phyloP scores from a whole-genome alignment of 805 yeast species.

The Priceomyces carsonii region DNA sequence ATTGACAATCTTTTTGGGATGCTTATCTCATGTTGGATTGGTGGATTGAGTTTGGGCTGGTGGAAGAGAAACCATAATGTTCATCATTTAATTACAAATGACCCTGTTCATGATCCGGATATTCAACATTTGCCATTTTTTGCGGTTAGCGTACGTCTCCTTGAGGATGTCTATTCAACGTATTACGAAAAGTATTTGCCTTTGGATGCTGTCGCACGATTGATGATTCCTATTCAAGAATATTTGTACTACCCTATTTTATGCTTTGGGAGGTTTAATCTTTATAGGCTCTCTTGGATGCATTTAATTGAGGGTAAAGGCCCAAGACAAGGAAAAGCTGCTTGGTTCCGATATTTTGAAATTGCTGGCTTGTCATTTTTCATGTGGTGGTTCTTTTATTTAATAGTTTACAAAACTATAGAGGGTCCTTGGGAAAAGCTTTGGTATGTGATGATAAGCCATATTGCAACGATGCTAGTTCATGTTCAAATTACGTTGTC shows the following conservation, averaged over 20 bases:
- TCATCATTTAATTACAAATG: slow-evolving; percentile 90
- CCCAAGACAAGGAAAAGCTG: slow-evolving; percentile 79
- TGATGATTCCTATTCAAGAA: slow-evolving; percentile 62
- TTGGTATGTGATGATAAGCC: slow-evolving; percentile 68
- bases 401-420: slow-evolving; percentile 52
- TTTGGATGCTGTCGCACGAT: slow-evolving; percentile 66
- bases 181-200: slow-evolving; percentile 68
- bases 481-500: slow-evolving; percentile 90
- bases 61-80: slow-evolving; percentile 94
- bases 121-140: slow-evolving; percentile 91
- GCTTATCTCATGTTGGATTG: slow-evolving; percentile 71
- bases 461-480: slow-evolving; percentile 83
- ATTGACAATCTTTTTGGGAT: slow-evolving; percentile 74
- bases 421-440: slow-evolving; percentile 56
- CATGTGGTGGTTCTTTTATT: slow-evolving; percentile 80
- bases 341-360: slow-evolving; percentile 83
- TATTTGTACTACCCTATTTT: slow-evolving; percentile 76
- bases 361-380: slow-evolving; percentile 67
- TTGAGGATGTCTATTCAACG: slow-evolving; percentile 73
- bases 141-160: slow-evolving; percentile 74
- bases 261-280: slow-evolving; percentile 81
- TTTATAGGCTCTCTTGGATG: slow-evolving; percentile 79
- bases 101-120: slow-evolving; percentile 92
- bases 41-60: slow-evolving; percentile 93
- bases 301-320: slow-evolving; percentile 76